Evolutionary conservation across 805 yeast species (phyloP).

Genomic region (Metschnikowia colocasiae): DNA sequence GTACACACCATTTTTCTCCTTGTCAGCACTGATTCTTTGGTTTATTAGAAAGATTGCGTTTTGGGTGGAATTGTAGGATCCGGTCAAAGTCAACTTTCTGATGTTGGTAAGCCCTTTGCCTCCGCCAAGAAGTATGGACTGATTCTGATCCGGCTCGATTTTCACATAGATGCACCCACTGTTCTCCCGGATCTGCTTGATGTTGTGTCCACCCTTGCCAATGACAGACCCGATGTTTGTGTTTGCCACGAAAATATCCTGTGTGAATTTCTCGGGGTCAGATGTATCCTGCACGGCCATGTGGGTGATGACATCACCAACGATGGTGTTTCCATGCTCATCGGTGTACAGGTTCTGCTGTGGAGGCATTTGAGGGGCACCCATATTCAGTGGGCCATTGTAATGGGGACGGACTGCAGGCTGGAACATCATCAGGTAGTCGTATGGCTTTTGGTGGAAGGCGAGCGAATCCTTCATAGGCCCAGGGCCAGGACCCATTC

Average conservation of each 20-base stretch:
- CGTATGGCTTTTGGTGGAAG: conserved; percentile 26
- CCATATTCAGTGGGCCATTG: conserved; percentile 14
- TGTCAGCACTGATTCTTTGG: conserved; percentile 66
- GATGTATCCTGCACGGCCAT: conserved; percentile 34
- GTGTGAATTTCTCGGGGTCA: conserved; percentile 51
- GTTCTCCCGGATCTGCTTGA: conserved; percentile 68
- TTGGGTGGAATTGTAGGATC: conserved; percentile 64
- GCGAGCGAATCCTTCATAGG: conserved; percentile 12
- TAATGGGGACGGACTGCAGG: conserved; percentile 33
- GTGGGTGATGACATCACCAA: conserved; percentile 42
- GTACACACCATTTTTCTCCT: conserved; percentile 40
- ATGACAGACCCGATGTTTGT: conserved; percentile 79
- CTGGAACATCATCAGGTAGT: conserved; percentile 41
- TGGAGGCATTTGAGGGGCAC: conserved; percentile 14
- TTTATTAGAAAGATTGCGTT: conserved; percentile 69
- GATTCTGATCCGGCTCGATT: conserved; percentile 59
- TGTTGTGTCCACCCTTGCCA: conserved; percentile 82
- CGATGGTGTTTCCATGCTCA: conserved; percentile 41
- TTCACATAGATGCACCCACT: conserved; percentile 71
- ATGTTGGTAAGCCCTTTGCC: conserved; percentile 42
- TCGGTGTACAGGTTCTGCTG: conserved; percentile 38
- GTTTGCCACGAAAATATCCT: conserved; percentile 73
- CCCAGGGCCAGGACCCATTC: conserved; percentile 9
- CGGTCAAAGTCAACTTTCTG: conserved; percentile 64
- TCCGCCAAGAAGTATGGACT: conserved; percentile 44